These are phyloP conservation scores for Paramyrothecium sp. DNA, from an alignment of 2,329 filamentous ascomycete genomes.

Conservation along the genomic window DNA sequence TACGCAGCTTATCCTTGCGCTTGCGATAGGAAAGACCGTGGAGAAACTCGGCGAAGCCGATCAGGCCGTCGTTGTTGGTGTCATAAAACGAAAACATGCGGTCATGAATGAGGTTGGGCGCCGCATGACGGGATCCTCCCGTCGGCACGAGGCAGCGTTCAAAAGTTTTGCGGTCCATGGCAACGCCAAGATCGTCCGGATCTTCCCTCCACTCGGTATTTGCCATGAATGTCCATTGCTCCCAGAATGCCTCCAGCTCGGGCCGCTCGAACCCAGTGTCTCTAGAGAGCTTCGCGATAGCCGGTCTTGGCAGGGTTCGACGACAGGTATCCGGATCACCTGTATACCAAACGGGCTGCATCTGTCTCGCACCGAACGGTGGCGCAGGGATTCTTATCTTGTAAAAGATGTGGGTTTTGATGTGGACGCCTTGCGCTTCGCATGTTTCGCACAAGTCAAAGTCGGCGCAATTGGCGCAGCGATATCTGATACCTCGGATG, in stretches of 20 bases:
- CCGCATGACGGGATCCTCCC: constrained; percentile 73
- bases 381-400: constrained; percentile 91
- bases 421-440: constrained; percentile 75
- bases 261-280: constrained; percentile 80
- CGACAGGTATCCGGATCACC: constrained; percentile 76
- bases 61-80: constrained; percentile 81
- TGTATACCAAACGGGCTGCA: constrained; percentile 82
- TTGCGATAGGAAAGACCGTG: constrained; percentile 73
- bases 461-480: constrained; percentile 93
- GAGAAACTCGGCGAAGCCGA: constrained; percentile 90
- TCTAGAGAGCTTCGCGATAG: constrained; percentile 67
- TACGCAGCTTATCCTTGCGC: constrained; percentile 65
- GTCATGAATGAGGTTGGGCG: constrained; percentile 89
- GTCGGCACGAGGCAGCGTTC: constrained; percentile 86
- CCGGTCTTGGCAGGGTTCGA: constrained; percentile 61
- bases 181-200: constrained; percentile 72
- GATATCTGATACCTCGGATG: constrained; percentile 88
- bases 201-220: constrained; percentile 82
- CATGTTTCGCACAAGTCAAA: constrained; percentile 95
- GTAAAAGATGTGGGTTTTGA: constrained; percentile 93
- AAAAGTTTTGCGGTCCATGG: constrained; percentile 91
- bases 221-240: constrained; percentile 94
- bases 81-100: constrained; percentile 98
- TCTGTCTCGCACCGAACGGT: constrained; percentile 76
- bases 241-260: constrained; percentile 90